Evolutionary conservation across 768 basidiomycete species (phyloP).

Genomic region (Termitomyces sp.): DNA sequence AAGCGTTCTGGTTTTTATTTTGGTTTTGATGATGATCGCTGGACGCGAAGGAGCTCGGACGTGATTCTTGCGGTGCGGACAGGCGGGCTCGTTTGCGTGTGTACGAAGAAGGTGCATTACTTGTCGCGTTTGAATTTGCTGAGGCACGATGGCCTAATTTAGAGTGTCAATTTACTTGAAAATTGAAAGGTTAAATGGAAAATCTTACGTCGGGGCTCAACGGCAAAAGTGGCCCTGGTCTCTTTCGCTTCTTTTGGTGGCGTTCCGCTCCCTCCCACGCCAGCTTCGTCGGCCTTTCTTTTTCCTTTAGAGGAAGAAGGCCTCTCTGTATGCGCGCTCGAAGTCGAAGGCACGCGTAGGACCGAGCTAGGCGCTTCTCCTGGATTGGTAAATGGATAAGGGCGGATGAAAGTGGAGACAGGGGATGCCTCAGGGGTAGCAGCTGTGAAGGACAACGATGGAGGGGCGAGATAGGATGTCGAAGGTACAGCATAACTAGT

Average conservation of each 20-base stretch:
- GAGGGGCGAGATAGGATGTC: conserved; percentile 29
- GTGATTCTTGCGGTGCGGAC: conserved; percentile 35
- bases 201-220: conserved; percentile 55
- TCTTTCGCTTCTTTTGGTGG: conserved; percentile 58
- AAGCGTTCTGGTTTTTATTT: conserved; percentile 24
- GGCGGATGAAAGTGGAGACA: conserved; percentile 21
- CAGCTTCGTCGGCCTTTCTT: conserved; percentile 65
- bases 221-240: conserved; percentile 53
- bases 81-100: conserved; percentile 66
- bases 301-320: conserved; percentile 47
- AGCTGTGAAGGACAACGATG: conserved; percentile 30
- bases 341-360: conserved; percentile 20
- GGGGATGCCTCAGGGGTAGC: conserved; percentile 37
- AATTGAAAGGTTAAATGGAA: conserved; percentile 10
- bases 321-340: conserved; percentile 23
- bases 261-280: conserved; percentile 47
- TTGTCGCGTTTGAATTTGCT: conserved; percentile 31
- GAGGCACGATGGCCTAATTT: conserved; percentile 47
- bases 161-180: conserved; percentile 14
- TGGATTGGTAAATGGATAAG: conserved; percentile 19
- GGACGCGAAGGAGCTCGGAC: conserved; percentile 27
- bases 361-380: conserved; percentile 23
- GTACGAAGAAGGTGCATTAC: conserved; percentile 60
- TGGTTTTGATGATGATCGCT: conserved; percentile 19
- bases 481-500: conserved; percentile 19